These are phyloP conservation scores for Sarocladiaceae sp. DNA, from an alignment of 2,329 filamentous ascomycete genomes.

Conservation along the genomic window DNA sequence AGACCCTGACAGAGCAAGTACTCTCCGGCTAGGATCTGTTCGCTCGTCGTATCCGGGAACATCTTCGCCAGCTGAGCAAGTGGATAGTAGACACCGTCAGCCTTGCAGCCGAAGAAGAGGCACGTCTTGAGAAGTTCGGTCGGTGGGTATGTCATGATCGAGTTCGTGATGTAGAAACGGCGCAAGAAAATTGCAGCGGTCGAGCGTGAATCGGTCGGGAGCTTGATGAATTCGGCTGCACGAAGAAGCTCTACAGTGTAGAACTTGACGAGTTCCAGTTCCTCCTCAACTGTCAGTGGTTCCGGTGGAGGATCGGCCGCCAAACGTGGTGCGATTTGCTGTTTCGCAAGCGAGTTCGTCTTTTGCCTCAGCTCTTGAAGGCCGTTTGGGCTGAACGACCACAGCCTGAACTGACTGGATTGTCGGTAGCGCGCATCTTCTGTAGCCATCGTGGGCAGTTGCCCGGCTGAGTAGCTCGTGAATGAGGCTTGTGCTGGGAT, in stretches of 20 bases:
- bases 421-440: slow-evolving; percentile 90
- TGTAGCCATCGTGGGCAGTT: slow-evolving; percentile 56
- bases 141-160: slow-evolving; percentile 92
- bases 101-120: slow-evolving; percentile 90
- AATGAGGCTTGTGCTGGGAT: too few species aligned
- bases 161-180: slow-evolving; percentile 94
- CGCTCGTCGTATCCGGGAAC: slow-evolving; percentile 66
- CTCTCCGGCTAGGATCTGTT: slow-evolving; percentile 85
- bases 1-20: slow-evolving; percentile 90
- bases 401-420: slow-evolving; percentile 85
- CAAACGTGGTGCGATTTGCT: slow-evolving; percentile 55
- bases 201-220: slow-evolving; percentile 45
- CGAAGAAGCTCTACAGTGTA: slow-evolving; percentile 61
- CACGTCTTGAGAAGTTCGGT: slow-evolving; percentile 85
- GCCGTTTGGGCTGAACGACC: slow-evolving; percentile 79
- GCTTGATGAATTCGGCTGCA: slow-evolving; percentile 49
- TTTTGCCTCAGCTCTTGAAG: slow-evolving; percentile 68
- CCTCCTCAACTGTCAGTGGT: slow-evolving; percentile 79
- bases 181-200: slow-evolving; percentile 88
- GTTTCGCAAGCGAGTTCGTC: slow-evolving; percentile 71
- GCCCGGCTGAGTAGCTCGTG: too few species aligned
- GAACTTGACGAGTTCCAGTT: slow-evolving; percentile 74
- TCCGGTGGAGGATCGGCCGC: slow-evolving; percentile 59
- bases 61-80: slow-evolving; percentile 61
- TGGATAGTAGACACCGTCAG: slow-evolving; percentile 76